Base-by-base conservation (phyloP, 106 monocot genomes). In the Phalaenopsis equestris region DNA sequence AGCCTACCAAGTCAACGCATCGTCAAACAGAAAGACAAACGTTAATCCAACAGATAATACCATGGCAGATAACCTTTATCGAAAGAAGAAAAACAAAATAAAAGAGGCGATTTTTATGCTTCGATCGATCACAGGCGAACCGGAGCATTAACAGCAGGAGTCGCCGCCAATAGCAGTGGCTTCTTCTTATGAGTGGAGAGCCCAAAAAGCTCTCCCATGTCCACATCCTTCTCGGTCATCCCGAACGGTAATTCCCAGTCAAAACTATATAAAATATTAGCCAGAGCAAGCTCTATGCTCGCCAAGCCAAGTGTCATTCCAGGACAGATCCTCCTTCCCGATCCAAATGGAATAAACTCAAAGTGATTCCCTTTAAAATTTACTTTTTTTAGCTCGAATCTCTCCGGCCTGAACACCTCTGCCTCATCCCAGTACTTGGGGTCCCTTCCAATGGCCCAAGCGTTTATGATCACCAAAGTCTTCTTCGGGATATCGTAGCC, bases 221-320 rank as follows among this genome's bases (percentile, higher is more conserved):
- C 75, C 1, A 81, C 42, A 0, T 75, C 58, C 30, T 81, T 30
- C 30, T 42, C 57, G 1, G 21, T 61, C 56, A 43, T 61, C 41
- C 81, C 81, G 14, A 14, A n/a, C 4, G 81, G 81, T 24, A 81
- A 47, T 15, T 75, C 58, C 81, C 81, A 81, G 10, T 81, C 58
- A 45, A 81, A 81, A 6, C 39, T 41, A 15, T 75, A 61, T 15
- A 81, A 30, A 30, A 81, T 55, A 42, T 58, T 81, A 17, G 81
- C 81, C 0, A 81, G n/a, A 2, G 75, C 75, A 42, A 74, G 74
- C 61, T 81, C 81, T 6, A 75, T 21, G 23, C 56, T 38, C 3
- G 42, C 39, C 5, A 75, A 17, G 18, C 58, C 75, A 42, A n/a
- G 36, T 15, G 19, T 4, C 41, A 81, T 75, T 58, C 81, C 81